Evolutionary conservation across 2,329 filamentous ascomycete species (phyloP), one percentile per base, ranked within the genome.

Genomic region (Penicillium aurantiogriseum): DNA sequence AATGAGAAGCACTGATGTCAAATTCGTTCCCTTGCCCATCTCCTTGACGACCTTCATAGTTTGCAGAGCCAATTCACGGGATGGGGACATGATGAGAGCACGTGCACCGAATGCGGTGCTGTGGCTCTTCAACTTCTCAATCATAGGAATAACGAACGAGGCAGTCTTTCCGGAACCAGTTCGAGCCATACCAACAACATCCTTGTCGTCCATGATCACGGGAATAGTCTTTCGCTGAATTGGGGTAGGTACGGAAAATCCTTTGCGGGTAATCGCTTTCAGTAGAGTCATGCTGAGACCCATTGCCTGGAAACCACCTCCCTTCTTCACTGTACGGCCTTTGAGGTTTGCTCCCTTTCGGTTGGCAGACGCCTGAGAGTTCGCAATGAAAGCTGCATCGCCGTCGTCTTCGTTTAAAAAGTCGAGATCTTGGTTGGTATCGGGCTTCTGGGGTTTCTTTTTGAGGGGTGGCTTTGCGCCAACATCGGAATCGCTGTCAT

Each of bases 91-190:
- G 61, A 99, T 89, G 58, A 99, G 80, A 13, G 88, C 94, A 68
- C 94, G 85, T 44, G 91, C 87, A 51, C 95, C 94, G 62, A 97
- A 88, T 68, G 89, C 88, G 31, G 88, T 87, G 70, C 90, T 96
- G 74, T 99, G 95, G 25, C 86, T 84, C 75, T 92, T 95, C 60
- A 99, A 80, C 64, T 88, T 90, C 79, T 99, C 91, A 60, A 99
- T 92, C 93, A 99, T 96, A 43, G 94, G 94, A 63, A 99, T 95
- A 27, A 97, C 92, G 74, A 99, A 99, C 23, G 94, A 94, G 1
- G 92, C 94, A 1, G 95, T 99, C 80, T 99, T 99, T 79, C 94
- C 94, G 21, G 92, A 97, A 72, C 94, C 94, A n/a, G 95, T 99
- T 64, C 95, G 84, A 8, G 94, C 94, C 94, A 99, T 99, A 64